Conservation (phyloP, 306 rosid species). For the Gastrolobium villosum region DNA sequence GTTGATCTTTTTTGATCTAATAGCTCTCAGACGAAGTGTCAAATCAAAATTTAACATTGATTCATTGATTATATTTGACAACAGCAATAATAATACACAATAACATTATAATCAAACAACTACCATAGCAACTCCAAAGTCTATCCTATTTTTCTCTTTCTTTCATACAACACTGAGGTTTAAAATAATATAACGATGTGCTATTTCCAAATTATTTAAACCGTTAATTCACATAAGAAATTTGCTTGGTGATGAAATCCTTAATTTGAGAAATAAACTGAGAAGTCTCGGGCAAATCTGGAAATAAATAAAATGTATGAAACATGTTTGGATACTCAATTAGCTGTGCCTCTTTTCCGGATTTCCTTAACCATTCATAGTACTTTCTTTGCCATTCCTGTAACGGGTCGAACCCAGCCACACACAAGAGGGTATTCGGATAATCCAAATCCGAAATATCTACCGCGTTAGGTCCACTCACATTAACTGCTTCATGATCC, state of each 20-base stretch:
- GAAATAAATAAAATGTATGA: slow-evolving; percentile 68
- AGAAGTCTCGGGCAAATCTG: slow-evolving; percentile 53
- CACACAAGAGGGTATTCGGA: slow-evolving; percentile 68
- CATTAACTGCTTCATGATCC: slow-evolving; percentile 62
- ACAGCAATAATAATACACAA: no score
- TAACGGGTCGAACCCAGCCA: slow-evolving; percentile 75
- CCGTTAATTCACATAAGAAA: neutral
- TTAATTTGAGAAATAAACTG: slow-evolving; percentile 48
- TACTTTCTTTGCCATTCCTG: slow-evolving; percentile 75
- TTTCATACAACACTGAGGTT: no score
- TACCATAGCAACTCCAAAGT: no score
- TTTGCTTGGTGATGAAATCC: slow-evolving; percentile 54
- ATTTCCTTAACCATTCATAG: slow-evolving; percentile 65
- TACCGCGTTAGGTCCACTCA: slow-evolving; percentile 65
- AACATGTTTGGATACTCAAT: slow-evolving; percentile 65
- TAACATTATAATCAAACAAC: no score
- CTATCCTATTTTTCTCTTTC: no score
- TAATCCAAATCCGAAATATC: slow-evolving; percentile 61
- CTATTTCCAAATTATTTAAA: neutral
- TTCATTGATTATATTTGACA: no score
- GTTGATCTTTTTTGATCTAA: no score
- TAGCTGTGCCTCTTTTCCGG: slow-evolving; percentile 61
- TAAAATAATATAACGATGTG: no score
- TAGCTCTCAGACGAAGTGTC: no score
- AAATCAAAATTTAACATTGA: no score